Evolutionary conservation across 1,284 basidiomycete species (phyloP), one percentile per base, ranked within the genome.

Genomic region (Marasmius oreades): DNA sequence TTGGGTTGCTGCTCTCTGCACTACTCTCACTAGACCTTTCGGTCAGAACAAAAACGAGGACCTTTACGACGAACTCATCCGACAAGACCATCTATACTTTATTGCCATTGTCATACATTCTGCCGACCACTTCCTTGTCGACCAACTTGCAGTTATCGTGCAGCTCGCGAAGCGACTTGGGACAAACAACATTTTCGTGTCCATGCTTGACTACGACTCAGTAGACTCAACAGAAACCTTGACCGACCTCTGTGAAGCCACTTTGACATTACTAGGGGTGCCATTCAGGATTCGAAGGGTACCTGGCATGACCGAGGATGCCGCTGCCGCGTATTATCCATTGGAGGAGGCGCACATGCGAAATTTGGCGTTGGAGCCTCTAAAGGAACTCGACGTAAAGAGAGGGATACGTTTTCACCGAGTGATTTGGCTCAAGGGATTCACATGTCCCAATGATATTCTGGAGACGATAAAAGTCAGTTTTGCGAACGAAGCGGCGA

Each of bases 1-100:
- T n/a, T 98, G 95, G 95, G 95, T 95, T n/a, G 92, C 93, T n/a
- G 93, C 92, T 8, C 85, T 92, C 36, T 98, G 94, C 71, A 92
- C 93, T 7, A 94, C 91, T 3, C 81, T 98, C 45, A 84, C 84
- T 3, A 85, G 95, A 16, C 95, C 95, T 1, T 98, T 97, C 66
- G 92, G 92, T 11, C 89, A 93, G 68, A 92, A 92, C 72, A 86
- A 84, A 63, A 77, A 84, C 59, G 89, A 95, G 54, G 86, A 90
- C 63, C 81, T 88, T 28, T 97, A 94, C 71, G 90, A 92, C 63
- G 93, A 95, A 68, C 84, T 98, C 58, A 85, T 88, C 18, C 78
- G 78, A 33, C 82, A 88, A 55, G 87, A 92, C 63, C 85, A 90
- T 63, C 77, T 96, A n/a, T 97, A 96, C 77, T 98, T 88, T 68